phyloP scores from a whole-genome alignment of 208 protist genomes.

The Naegleria lovaniensis region DNA sequence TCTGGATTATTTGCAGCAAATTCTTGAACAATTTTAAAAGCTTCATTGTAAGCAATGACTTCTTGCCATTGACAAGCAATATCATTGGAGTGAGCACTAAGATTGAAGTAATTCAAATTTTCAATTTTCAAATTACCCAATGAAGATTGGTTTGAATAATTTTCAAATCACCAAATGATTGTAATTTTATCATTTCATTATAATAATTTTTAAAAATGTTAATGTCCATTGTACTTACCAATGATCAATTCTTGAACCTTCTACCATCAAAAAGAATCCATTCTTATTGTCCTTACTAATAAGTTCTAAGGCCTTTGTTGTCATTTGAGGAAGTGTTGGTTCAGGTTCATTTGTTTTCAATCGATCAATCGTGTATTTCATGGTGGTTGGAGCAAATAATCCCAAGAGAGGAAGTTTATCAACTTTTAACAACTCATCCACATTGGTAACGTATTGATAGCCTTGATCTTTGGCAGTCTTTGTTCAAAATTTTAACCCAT shows the following conservation, averaged over 20 bases:
- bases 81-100: slow-evolving; percentile 10
- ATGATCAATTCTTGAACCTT: slow-evolving; percentile 25
- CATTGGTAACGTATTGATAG: background rate
- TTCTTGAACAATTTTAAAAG: background rate
- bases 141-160: too few species aligned
- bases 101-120: too few species aligned
- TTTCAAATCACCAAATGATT: too few species aligned
- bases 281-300: background rate
- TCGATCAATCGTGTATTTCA: slow-evolving; percentile 15
- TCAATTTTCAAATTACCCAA: too few species aligned
- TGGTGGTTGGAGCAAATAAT: background rate
- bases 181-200: too few species aligned
- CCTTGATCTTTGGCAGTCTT: background rate
- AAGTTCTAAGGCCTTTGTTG: background rate
- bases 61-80: background rate
- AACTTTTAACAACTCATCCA: background rate
- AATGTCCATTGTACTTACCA: background rate
- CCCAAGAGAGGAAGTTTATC: background rate
- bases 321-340: slow-evolving; percentile 16
- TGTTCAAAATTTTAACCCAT: too few species aligned
- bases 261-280: slow-evolving; percentile 22
- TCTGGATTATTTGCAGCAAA: background rate
- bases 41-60: background rate
- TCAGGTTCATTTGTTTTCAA: background rate
- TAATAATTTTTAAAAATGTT: too few species aligned